Base-by-base conservation (phyloP, 164 flowering plant genomes). In the Magnolia officinalis region DNA sequence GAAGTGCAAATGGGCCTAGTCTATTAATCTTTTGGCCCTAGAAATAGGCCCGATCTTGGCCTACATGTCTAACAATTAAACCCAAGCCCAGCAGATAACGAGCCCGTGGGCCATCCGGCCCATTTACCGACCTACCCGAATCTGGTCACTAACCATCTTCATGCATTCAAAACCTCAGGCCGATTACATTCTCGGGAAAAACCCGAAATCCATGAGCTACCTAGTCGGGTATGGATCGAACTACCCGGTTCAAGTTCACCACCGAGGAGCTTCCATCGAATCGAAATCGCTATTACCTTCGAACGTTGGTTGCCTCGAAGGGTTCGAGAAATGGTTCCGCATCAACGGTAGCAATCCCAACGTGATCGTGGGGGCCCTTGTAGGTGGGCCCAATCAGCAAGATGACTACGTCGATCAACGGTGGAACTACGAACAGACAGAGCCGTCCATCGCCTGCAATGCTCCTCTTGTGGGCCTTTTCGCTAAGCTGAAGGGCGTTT, bases 171-270 rank as follows among this genome's bases (percentile, higher is more conserved):
- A 65, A 51, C 5, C 24, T 19, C 87, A 92, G 95, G 98, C 87
- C 29, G 98, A 96, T 75, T 96, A 94, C 84, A 90, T 96, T 65
- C 92, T 96, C 13, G 99, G 99, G 1, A 87, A 88, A 18, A 94
- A 96, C 64, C 99, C 99, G 24, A 82, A 88, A 76, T 82, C 90
- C 6, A 82, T 88, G 85, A 95, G 98, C 84, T 93, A 92, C 85
- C 72, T 93, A 63, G 90, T 95, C 18, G 97, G 99, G 7, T 89
- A 83, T 71, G 98, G 98, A 55, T 37, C 74, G 16, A 85, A 78
- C 2, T 92, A 88, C 59, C 98, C 98, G 10, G 50, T 66, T 2
- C 90, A 88, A 24, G 89, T 89, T 58, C 98, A 95, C 81, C 98
- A 95, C 77, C 79, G 97, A 71, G 97, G 92, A 2, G 82, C 98